phyloP scores from a whole-genome alignment of 441 rosid species.

The Isatis lusitanica region DNA sequence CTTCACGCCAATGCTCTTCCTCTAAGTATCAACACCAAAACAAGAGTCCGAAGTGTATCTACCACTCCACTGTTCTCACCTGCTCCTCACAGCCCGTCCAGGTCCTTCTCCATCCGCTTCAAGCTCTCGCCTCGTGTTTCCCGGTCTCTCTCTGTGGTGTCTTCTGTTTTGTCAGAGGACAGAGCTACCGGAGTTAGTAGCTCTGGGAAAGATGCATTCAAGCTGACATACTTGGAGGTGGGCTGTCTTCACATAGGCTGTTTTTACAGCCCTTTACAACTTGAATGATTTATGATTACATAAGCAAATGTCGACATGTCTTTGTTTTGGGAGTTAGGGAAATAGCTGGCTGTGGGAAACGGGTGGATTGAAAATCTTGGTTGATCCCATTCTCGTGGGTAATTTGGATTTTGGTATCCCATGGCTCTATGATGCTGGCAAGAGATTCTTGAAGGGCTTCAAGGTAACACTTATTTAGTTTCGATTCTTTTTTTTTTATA shows the following conservation, averaged over 20 bases:
- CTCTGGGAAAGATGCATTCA: conserved; percentile 50
- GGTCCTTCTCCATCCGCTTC: conserved; percentile 23
- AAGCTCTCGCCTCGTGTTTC: conserved; percentile 37
- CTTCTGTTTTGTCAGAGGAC: conserved; percentile 64
- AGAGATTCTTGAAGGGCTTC: conserved; percentile 65
- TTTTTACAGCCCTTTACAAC: not conserved
- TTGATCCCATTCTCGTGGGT: conserved; percentile 85
- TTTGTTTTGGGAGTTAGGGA: conserved; percentile 52
- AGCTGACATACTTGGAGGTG: conserved; percentile 87
- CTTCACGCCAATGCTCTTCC: conserved; percentile 46
- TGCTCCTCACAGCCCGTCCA: conserved; percentile 22
- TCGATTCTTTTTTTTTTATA: not conserved
- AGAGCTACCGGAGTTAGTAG: conserved; percentile 47
- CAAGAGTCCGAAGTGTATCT: conserved; percentile 27
- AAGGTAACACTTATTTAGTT: conserved; percentile 46
- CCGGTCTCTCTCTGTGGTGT: conserved; percentile 39
- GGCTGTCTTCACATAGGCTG: not conserved
- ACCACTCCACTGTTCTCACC: conserved; percentile 32
- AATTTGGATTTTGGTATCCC: conserved; percentile 93
- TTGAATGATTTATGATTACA: not conserved
- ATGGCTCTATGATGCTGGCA: conserved; percentile 84
- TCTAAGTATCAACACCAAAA: conserved; percentile 35
- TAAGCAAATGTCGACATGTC: conserved; percentile 10
- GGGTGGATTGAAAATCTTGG: conserved; percentile 61
- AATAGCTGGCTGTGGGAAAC: conserved; percentile 93